These are phyloP conservation scores for Zarea fungicola DNA, from an alignment of 2,329 filamentous ascomycete genomes.

Conservation along the genomic window DNA sequence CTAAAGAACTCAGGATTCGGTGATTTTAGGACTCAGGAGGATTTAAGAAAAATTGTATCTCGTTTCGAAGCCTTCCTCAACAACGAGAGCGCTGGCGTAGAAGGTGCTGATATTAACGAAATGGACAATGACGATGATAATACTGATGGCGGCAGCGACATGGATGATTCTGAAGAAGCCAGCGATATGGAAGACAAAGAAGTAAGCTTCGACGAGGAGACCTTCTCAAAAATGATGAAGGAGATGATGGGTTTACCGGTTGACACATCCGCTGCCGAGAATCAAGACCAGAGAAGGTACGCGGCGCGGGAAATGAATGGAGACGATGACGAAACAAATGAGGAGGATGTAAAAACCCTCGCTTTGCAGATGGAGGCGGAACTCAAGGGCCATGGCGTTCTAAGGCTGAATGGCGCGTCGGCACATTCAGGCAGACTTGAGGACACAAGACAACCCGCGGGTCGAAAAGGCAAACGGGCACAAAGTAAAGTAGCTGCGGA, in stretches of 20 bases:
- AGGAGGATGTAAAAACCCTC: conserved; percentile 58
- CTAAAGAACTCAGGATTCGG: conserved; percentile 47
- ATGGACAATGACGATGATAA: conserved; percentile 63
- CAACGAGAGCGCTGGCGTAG: conserved; percentile 73
- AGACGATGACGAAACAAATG: conserved; percentile 33
- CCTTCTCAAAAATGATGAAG: conserved; percentile 83
- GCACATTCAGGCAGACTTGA: conserved; percentile 23
- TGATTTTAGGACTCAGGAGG: conserved; percentile 62
- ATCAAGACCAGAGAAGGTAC: neutral
- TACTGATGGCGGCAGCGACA: conserved; percentile 42
- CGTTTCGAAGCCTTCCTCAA: conserved; percentile 91
- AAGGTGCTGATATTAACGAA: conserved; percentile 69
- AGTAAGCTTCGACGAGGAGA: conserved; percentile 75
- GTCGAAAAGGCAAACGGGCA: conserved; percentile 16
- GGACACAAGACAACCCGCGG: conserved; percentile 7
- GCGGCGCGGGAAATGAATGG: neutral
- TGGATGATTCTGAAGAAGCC: conserved; percentile 48
- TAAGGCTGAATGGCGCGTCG: conserved; percentile 45
- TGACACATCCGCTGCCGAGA: conserved; percentile 4
- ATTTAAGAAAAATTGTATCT: conserved; percentile 85
- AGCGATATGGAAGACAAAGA: conserved; percentile 68
- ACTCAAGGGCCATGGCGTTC: conserved; percentile 61
- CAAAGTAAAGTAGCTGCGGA: conserved; percentile 13
- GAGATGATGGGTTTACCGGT: conserved; percentile 74
- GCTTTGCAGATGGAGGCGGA: conserved; percentile 68